These are phyloP conservation scores for Lactarius sp. DNA, from an alignment of 768 basidiomycete genomes.

Conservation along the genomic window DNA sequence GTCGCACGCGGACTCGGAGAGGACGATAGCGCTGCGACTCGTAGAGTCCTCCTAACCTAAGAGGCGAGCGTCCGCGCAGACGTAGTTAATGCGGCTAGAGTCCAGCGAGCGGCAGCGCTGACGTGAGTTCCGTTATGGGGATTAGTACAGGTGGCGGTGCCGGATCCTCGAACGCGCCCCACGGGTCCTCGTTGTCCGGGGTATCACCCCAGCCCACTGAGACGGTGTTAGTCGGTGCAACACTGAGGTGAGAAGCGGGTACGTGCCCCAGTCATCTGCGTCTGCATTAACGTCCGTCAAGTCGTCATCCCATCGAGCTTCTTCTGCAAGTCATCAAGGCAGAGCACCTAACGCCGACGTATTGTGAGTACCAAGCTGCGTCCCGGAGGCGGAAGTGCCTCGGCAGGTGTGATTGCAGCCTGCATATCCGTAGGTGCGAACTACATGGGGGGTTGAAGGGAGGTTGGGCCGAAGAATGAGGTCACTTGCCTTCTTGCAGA, in stretches of 20 bases:
- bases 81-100: not conserved
- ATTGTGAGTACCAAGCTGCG: too few relatives aligned
- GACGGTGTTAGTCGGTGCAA: slow-evolving; percentile 8
- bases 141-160: slow-evolving; percentile 13
- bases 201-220: too few relatives aligned
- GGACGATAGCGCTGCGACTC: slow-evolving; percentile 1
- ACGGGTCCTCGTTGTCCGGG: too few relatives aligned
- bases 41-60: not conserved
- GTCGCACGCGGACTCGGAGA: slow-evolving; percentile 7
- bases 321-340: slow-evolving; percentile 55
- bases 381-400: slow-evolving; percentile 32
- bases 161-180: too few relatives aligned
- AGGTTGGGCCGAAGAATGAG: not conserved
- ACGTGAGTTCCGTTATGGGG: slow-evolving; percentile 18
- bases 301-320: slow-evolving; percentile 55
- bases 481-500: slow-evolving; percentile 67
- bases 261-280: too few relatives aligned
- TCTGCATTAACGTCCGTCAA: slow-evolving; percentile 93
- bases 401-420: slow-evolving; percentile 3
- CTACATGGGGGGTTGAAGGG: slow-evolving; percentile 1
- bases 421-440: slow-evolving; percentile 4
- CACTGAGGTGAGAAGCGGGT: not conserved
- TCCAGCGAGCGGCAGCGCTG: not conserved
- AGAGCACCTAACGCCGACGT: slow-evolving; percentile 35
- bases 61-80: not conserved